phyloP scores from a whole-genome alignment of 1,284 basidiomycete species.

The Cutaneotrichosporon cutaneum region DNA sequence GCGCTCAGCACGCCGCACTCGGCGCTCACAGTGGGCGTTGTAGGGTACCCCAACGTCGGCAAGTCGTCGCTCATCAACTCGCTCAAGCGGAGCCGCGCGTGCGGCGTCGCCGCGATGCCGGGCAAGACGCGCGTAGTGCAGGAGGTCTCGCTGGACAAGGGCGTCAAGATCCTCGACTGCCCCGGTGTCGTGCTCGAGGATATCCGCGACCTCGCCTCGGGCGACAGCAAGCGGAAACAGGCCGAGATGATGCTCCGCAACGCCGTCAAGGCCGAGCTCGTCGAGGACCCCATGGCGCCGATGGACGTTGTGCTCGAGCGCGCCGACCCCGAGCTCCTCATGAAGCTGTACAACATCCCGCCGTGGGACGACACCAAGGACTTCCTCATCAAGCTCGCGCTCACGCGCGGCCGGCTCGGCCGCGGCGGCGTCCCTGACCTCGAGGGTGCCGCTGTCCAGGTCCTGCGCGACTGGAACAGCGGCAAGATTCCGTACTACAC shows the following conservation, averaged over 20 bases:
- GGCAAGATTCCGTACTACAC: conserved; percentile 92
- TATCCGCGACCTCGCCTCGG: conserved; percentile 59
- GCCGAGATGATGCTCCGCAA: conserved; percentile 80
- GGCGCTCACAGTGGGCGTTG: conserved; percentile 88
- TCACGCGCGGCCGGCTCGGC: conserved; percentile 77
- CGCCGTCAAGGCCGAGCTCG: conserved; percentile 86
- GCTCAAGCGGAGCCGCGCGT: conserved; percentile 79
- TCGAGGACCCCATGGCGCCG: conserved; percentile 83
- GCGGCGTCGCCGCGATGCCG: conserved; percentile 90
- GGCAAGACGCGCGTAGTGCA: conserved; percentile 96
- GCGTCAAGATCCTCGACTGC: conserved; percentile 88
- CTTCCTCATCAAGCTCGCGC: conserved; percentile 86
- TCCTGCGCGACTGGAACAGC: conserved; percentile 94
- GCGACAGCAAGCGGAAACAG: conserved; percentile 56
- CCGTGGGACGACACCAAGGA: conserved; percentile 68
- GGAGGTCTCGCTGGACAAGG: conserved; percentile 87
- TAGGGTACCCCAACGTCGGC: conserved; percentile 96
- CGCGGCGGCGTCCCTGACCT: conserved; percentile 93
- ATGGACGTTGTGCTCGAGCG: conserved; percentile 80
- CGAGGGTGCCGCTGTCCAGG: conserved; percentile 73
- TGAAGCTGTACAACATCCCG: conserved; percentile 80
- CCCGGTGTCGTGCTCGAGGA: conserved; percentile 83
- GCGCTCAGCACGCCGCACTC: conserved; percentile 64
- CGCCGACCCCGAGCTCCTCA: conserved; percentile 67
- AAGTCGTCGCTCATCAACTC: conserved; percentile 96